Evolutionary conservation across 495 filamentous ascomycete species (phyloP), one percentile per base, ranked within the genome.

Genomic region (Penicillium arizonense): DNA sequence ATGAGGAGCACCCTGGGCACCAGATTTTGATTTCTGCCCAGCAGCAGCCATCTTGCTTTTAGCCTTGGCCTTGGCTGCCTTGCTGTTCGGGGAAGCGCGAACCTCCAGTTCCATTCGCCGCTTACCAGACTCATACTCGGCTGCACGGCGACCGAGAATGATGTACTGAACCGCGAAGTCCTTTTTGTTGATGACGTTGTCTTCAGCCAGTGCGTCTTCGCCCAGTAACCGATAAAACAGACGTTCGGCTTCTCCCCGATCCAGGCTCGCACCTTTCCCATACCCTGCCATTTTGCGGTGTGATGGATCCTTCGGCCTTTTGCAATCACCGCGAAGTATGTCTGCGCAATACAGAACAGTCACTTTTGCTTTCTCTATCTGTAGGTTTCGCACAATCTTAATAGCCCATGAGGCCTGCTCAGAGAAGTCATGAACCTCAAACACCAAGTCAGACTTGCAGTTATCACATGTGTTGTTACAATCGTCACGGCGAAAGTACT

Each of bases 401-500:
- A 97, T 65, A 3, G 84, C 87, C 23, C 79, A 77, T 24, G 77
- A 67, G 11, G 92, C 94, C 61, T 87, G 78, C n/a, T 84, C 67
- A 21, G 87, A 89, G 47, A 89, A 86, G 69, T 98, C 91, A 44
- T 80, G 77, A 14, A 75, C 68, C 56, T 91, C 83, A 62, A 88
- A 91, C 3, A 77, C 73, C 53, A 65, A 75, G 42, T 79, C 83
- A 2, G 86, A 87, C 37, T 75, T 81, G 76, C 94, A 98, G 55
- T 95, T 96, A 62, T 97, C 94, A 70, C 94, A 99, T 8, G 77
- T 78, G 30, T 71, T 65, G 21, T 82, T 76, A 68, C 94, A 99
- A 35, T 88, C 74, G 10, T 85, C 79, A 36, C 75, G 75, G 8
- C 79, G 73, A 62, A 96, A 97, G 4, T 73, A 65, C 67, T 99